Evolutionary conservation across 179 eudicot species (phyloP).

Genomic region (Drosera spatulata): DNA sequence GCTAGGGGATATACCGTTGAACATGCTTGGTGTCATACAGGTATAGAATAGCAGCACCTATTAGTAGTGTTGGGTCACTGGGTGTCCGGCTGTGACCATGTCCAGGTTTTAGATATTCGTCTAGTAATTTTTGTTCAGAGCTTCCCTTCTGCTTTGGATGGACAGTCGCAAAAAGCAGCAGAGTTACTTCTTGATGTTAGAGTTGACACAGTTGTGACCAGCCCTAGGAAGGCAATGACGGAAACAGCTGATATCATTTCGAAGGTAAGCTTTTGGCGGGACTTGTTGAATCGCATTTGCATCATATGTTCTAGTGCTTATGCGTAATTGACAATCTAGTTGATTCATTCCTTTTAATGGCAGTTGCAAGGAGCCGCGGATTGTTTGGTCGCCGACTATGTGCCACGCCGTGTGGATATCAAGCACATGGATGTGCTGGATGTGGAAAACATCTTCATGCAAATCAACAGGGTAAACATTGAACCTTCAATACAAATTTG

Average conservation of each 20-base stretch:
- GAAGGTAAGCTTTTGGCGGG: constrained; percentile 28
- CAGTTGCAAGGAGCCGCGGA: constrained; percentile 97
- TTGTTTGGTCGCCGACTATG: constrained; percentile 76
- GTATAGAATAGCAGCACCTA: constrained; percentile 16
- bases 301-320: background rate
- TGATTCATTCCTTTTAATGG: background rate
- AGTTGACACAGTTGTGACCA: constrained; percentile 51
- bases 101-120: background rate
- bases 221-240: constrained; percentile 50
- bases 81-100: too few species aligned
- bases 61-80: background rate
- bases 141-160: constrained; percentile 9
- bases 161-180: constrained; percentile 92
- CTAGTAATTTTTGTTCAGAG: constrained; percentile 1
- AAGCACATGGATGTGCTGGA: constrained; percentile 59
- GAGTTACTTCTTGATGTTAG: constrained; percentile 93
- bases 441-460: constrained; percentile 36
- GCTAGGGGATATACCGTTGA: constrained; percentile 51
- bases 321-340: background rate
- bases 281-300: background rate
- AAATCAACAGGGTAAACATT: constrained; percentile 34
- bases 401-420: constrained; percentile 69
- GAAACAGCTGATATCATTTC: constrained; percentile 66
- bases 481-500: background rate
- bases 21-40: constrained; percentile 89